These are phyloP conservation scores for Leccinum subtestaceum DNA, from an alignment of 768 basidiomycete genomes.

Conservation along the genomic window DNA sequence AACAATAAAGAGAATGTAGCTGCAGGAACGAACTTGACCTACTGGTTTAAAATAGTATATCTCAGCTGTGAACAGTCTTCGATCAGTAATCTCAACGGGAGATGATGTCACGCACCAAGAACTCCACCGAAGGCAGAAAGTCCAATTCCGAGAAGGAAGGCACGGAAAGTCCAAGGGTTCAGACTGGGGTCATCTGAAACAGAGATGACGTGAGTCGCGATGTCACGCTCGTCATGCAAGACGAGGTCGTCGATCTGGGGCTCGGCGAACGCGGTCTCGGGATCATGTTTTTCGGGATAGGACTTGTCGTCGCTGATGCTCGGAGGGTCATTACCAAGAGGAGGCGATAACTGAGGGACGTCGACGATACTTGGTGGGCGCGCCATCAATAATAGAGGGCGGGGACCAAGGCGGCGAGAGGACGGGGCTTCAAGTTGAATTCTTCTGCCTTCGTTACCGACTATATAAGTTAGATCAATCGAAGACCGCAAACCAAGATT, in stretches of 20 bases:
- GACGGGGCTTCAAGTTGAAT: not conserved
- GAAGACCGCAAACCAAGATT: not conserved
- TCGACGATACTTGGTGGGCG: conserved; percentile 1
- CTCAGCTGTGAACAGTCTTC: conserved; percentile 38
- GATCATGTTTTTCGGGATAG: conserved; percentile 33
- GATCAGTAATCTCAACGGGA: not conserved
- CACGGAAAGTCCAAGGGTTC: conserved; percentile 39
- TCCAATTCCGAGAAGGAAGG: conserved; percentile 54
- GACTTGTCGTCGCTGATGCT: conserved; percentile 19
- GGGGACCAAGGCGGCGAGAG: not conserved
- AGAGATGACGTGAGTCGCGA: conserved; percentile 47
- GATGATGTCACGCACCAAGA: conserved; percentile 36
- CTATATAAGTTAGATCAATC: not conserved
- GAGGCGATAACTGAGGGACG: not conserved
- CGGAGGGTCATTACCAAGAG: conserved; percentile 1
- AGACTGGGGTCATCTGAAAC: conserved; percentile 31
- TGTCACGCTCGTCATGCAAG: conserved; percentile 44
- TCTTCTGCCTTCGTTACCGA: not conserved
- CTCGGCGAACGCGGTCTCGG: conserved; percentile 27
- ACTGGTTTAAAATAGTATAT: conserved; percentile 64
- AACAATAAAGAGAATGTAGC: not conserved
- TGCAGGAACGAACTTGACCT: not conserved
- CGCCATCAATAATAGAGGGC: conserved; percentile 9
- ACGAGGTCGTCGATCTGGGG: conserved; percentile 15
- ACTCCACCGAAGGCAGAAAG: conserved; percentile 51